A percentile compares a stretch with the other conserved stretches of the same genome.
phyloP scores from a whole-genome alignment of 352 stramenopile genomes.

The Phytopythium oedochilum region DNA sequence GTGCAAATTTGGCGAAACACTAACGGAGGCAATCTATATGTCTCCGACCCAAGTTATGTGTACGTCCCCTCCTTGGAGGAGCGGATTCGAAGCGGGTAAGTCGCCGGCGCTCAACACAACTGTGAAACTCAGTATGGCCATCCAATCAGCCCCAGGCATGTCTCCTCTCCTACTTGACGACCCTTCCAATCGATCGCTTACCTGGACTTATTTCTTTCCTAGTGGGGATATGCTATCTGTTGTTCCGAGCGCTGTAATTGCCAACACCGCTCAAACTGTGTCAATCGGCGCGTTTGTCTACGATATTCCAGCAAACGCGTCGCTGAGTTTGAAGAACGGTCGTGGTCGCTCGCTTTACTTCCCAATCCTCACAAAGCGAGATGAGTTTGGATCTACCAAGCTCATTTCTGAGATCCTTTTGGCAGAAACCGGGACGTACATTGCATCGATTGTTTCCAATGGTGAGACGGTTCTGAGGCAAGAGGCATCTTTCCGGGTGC shows the following conservation, averaged over 20 bases:
- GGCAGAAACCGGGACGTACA: background rate
- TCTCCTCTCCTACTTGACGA: background rate
- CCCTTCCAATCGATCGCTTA: background rate
- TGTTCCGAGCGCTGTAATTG: background rate
- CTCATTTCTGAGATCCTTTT: background rate
- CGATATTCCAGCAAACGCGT: background rate
- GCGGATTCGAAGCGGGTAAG: background rate
- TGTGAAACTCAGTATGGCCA: background rate
- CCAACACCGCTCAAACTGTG: background rate
- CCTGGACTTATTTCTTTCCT: conserved; percentile 19
- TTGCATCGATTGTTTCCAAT: background rate
- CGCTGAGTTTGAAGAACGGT: background rate
- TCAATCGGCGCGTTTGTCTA: background rate
- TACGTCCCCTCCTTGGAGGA: conserved; percentile 18
- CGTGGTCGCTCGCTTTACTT: background rate
- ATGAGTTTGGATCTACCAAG: background rate
- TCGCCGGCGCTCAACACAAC: background rate
- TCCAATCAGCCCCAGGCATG: conserved; percentile 1
- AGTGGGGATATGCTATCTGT: background rate
- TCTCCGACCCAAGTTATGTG: conserved; percentile 13
- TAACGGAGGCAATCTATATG: conserved; percentile 8
- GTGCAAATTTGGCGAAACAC: conserved; percentile 16
- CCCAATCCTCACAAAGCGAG: background rate
- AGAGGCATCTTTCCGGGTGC: background rate
- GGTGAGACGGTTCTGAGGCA: background rate